Evolutionary conservation across 768 basidiomycete genomes (phyloP), one percentile per base, ranked within the genome.

Genomic region (Gloeophyllum trabeum): DNA sequence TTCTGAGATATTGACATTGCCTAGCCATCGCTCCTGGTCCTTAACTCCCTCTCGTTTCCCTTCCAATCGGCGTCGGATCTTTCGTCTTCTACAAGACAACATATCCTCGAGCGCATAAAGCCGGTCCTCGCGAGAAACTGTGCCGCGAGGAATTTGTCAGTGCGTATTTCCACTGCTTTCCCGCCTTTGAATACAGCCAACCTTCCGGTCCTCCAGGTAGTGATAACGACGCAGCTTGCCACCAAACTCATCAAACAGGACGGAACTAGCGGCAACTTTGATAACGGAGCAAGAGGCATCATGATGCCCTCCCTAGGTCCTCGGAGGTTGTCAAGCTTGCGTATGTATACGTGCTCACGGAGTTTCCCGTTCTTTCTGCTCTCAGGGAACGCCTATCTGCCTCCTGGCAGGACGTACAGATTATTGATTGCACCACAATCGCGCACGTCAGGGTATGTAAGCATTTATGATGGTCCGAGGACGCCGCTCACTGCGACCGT

Each of bases 1-100:
- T 22, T 43, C 4, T 14, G 19, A 41, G 30, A 35, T 51, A 54
- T 45, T 18, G 21, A 24, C 39, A 20, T 30, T 39, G 25, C 41
- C 14, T 45, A 82, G 82, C 66, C 66, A 25, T 65, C 71, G 1
- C 62, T 86, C 13, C 65, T 88, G 7, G 71, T 83, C 21, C 57
- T 87, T 35, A 77, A 73, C 53, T 81, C 79, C 2, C 63, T 87
- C 22, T 77, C 76, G 19, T 81, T 76, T 51, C 75, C 76, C 2
- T 79, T 87, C 46, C 81, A 85, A 54, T 57, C 63, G 10, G 54
- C 61, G 16, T 54, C 69, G 1, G 54, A 63, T 30, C 50, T 79
- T 23, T 53, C 57, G 7, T 49, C 49, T 6, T 53, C 62, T 7
- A 64, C 60, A 38, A 71, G 61, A 52, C 65, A 54, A 23, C 58